phyloP scores from a whole-genome alignment of 805 yeast species.

The Candida sphagnicola region DNA sequence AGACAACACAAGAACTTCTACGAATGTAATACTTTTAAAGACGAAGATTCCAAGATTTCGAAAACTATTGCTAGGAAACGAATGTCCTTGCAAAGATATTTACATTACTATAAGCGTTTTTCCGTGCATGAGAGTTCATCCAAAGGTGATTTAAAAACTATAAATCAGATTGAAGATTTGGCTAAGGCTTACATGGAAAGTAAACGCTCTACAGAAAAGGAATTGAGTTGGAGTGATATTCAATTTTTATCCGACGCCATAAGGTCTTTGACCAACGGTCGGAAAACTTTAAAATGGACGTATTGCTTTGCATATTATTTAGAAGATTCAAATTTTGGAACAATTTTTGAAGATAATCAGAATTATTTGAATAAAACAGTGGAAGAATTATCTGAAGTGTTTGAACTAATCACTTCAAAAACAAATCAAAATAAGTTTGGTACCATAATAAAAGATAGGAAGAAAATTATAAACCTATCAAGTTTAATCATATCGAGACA shows the following conservation, averaged over 20 bases:
- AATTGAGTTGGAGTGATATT: constrained; percentile 77
- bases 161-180: constrained; percentile 57
- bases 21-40: constrained; percentile 56
- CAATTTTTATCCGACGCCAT: constrained; percentile 78
- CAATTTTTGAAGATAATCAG: constrained; percentile 70
- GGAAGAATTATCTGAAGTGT: constrained; percentile 62
- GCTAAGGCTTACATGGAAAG: constrained; percentile 62
- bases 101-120: constrained; percentile 72
- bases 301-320: constrained; percentile 77
- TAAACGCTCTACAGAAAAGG: constrained; percentile 9
- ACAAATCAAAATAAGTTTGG: constrained; percentile 21
- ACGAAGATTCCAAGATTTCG: constrained; percentile 32
- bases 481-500: constrained; percentile 40
- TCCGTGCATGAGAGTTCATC: constrained; percentile 74
- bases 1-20: constrained; percentile 60
- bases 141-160: constrained; percentile 62
- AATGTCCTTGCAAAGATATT: constrained; percentile 56
- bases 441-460: constrained; percentile 33
- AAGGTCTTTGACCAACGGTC: constrained; percentile 56
- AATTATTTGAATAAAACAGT: constrained; percentile 59
- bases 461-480: constrained; percentile 39
- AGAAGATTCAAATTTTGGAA: constrained; percentile 47
- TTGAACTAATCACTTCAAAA: constrained; percentile 39
- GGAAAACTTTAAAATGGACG: constrained; percentile 86
- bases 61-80: constrained; percentile 41